Percentiles rank a stretch among this genome's conserved stretches.
phyloP scores from a whole-genome alignment of 2,329 filamentous ascomycete species.

The Diaporthe sp. region DNA sequence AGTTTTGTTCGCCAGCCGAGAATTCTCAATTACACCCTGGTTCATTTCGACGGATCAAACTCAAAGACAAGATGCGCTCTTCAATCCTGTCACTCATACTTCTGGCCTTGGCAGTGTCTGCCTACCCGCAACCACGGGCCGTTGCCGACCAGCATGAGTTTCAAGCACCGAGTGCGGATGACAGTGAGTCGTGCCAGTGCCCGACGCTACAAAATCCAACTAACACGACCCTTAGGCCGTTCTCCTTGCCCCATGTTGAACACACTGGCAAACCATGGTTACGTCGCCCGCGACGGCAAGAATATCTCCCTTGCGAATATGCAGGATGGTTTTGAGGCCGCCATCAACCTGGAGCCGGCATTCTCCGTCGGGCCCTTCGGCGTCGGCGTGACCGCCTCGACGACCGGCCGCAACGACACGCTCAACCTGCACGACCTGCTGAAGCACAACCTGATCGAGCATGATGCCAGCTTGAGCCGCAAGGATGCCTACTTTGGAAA shows the following conservation, averaged over 20 bases:
- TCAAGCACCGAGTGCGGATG: conserved; percentile 6
- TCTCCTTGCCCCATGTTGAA: conserved; percentile 33
- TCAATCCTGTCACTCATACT: conserved; percentile 8
- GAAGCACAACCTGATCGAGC: conserved; percentile 29
- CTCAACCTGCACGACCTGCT: conserved; percentile 32
- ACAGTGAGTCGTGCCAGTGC: conserved; percentile 6
- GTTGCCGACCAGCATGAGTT: background rate
- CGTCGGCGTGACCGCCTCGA: conserved; percentile 16
- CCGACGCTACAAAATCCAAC: background rate
- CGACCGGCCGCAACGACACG: conserved; percentile 26
- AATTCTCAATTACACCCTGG: background rate
- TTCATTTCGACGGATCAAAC: background rate
- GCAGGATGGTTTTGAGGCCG: conserved; percentile 10
- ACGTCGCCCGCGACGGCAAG: conserved; percentile 21
- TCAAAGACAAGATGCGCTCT: conserved; percentile 13
- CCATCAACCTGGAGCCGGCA: conserved; percentile 19
- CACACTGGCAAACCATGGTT: conserved; percentile 32
- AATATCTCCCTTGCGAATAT: conserved; percentile 22
- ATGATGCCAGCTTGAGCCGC: conserved; percentile 22
- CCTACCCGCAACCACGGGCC: background rate
- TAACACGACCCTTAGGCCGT: background rate
- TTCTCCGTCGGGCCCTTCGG: conserved; percentile 25
- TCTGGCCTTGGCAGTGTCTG: conserved; percentile 12
- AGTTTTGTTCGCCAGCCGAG: background rate
- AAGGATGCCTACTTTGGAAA: conserved; percentile 25